Evolutionary conservation across 2,329 filamentous ascomycete genomes (phyloP).

Genomic region (Cryoendolithus antarcticus): DNA sequence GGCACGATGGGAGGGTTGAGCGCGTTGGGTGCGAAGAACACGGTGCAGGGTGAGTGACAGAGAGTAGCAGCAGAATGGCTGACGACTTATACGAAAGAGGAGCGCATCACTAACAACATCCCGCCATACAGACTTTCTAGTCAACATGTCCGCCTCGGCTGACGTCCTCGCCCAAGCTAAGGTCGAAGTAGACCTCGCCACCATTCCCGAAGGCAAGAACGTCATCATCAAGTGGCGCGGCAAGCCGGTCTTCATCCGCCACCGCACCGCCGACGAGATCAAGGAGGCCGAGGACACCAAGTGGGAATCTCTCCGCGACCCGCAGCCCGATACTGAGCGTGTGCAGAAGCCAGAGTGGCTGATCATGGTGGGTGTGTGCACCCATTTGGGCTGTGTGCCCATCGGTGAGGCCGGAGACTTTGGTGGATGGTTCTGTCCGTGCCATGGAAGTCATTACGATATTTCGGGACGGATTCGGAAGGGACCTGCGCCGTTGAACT

Average conservation of each 20-base stretch:
- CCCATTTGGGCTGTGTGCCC: conserved; percentile 95
- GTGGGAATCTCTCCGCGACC: conserved; percentile 74
- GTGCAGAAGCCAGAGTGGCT: conserved; percentile 98
- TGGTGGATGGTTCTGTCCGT: conserved; percentile 99
- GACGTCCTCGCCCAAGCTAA: conserved; percentile 98
- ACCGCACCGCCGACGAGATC: conserved; percentile 89
- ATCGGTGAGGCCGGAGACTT: conserved; percentile 98
- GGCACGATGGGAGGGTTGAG: conserved; percentile 85
- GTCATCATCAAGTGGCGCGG: conserved; percentile 99
- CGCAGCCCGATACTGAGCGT: conserved; percentile 79
- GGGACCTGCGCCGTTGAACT: conserved; percentile 92
- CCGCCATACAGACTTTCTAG: conserved; percentile 69
- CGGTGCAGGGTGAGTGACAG: conserved; percentile 54
- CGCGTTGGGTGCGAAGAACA: conserved; percentile 91
- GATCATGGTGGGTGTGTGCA: conserved; percentile 98
- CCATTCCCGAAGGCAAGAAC: conserved; percentile 99
- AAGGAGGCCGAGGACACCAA: conserved; percentile 85
- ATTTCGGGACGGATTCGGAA: conserved; percentile 97
- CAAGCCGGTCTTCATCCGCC: conserved; percentile 99
- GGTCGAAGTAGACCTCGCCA: conserved; percentile 86
- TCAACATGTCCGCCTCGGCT: conserved; percentile 99
- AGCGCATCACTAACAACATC: neutral
- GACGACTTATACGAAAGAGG: no score
- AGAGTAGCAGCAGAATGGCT: no score
- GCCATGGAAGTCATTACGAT: conserved; percentile 99